Percentiles rank a stretch among this genome's conserved stretches.
Conservation (phyloP, 495 filamentous ascomycete species). For the Lasiosphaeria miniovina region DNA sequence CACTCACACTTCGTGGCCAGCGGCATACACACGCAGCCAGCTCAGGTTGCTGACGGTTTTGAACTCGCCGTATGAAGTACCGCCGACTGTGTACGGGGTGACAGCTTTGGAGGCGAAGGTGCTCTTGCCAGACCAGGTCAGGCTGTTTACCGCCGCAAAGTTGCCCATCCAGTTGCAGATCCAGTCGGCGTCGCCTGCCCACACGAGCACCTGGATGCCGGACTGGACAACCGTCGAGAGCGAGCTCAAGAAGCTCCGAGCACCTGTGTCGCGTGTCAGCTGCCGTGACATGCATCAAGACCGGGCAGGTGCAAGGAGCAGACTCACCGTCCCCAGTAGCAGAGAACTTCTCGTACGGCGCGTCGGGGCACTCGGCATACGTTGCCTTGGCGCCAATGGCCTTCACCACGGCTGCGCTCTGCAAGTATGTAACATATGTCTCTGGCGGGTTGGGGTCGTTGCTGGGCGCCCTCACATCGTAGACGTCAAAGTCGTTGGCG, state of each 20-base stretch:
- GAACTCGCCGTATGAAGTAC: too few relatives aligned
- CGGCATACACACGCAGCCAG: too few relatives aligned
- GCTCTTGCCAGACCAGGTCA: too few relatives aligned
- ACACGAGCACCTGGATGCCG: slow-evolving; percentile 53
- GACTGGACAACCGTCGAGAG: slow-evolving; percentile 30
- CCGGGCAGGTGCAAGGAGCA: slow-evolving; percentile 30
- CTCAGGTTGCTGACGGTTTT: too few relatives aligned
- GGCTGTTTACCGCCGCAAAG: too few relatives aligned
- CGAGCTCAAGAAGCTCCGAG: too few relatives aligned
- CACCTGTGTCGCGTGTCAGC: too few relatives aligned
- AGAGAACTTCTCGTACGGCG: slow-evolving; percentile 49
- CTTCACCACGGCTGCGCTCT: slow-evolving; percentile 51
- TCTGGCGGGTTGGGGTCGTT: slow-evolving; percentile 60
- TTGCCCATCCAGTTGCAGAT: slow-evolving; percentile 50
- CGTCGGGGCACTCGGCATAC: slow-evolving; percentile 46
- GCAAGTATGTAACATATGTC: slow-evolving; percentile 60
- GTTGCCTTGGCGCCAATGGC: slow-evolving; percentile 60
- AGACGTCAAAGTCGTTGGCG: slow-evolving; percentile 54
- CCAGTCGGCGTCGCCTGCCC: slow-evolving; percentile 53
- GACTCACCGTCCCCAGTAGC: slow-evolving; percentile 56
- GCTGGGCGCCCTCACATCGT: slow-evolving; percentile 56
- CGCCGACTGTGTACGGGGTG: too few relatives aligned
- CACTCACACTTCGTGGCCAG: too few relatives aligned
- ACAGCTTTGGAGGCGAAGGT: too few relatives aligned
- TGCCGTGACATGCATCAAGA: too few relatives aligned